Evolutionary conservation across 768 basidiomycete genomes (phyloP).

Genomic region (Boletales sp.): DNA sequence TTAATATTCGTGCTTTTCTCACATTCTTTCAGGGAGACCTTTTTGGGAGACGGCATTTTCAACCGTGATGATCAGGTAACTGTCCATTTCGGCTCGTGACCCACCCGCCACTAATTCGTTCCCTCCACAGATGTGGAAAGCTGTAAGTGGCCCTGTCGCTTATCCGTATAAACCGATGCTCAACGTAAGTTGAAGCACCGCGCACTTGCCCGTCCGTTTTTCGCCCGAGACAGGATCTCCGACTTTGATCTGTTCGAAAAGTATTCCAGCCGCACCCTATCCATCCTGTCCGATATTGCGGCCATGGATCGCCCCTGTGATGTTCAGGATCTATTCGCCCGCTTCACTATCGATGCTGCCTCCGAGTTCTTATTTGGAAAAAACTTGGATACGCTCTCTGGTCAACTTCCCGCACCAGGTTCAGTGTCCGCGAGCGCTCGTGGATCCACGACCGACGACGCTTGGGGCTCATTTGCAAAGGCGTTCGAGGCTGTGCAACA

Average conservation of each 20-base stretch:
- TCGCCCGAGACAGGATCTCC: slow-evolving; percentile 65
- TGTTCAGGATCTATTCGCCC: slow-evolving; percentile 63
- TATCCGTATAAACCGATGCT: neutral
- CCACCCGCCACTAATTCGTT: slow-evolving; percentile 6
- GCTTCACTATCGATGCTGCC: slow-evolving; percentile 68
- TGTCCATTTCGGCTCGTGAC: neutral
- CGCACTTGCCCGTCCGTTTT: slow-evolving; percentile 66
- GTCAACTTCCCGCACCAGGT: slow-evolving; percentile 48
- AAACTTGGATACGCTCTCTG: slow-evolving; percentile 58
- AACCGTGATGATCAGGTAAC: slow-evolving; percentile 70
- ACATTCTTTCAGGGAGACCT: slow-evolving; percentile 34
- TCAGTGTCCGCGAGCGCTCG: slow-evolving; percentile 48
- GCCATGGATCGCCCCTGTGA: slow-evolving; percentile 46
- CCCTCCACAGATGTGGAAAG: slow-evolving; percentile 53
- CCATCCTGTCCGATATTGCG: slow-evolving; percentile 43
- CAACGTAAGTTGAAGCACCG: slow-evolving; percentile 47
- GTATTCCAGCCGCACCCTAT: slow-evolving; percentile 45
- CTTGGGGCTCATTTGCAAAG: slow-evolving; percentile 54
- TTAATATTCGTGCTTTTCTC: slow-evolving; percentile 3
- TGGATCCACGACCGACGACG: slow-evolving; percentile 56
- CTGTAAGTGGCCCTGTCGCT: slow-evolving; percentile 34
- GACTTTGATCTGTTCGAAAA: slow-evolving; percentile 69
- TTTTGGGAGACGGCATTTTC: slow-evolving; percentile 76
- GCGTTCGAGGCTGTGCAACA: slow-evolving; percentile 41
- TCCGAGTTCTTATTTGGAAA: slow-evolving; percentile 72